Evolutionary conservation across 1,284 basidiomycete genomes (phyloP), one percentile per base, ranked within the genome.

Genomic region (Trichosporon sp.): DNA sequence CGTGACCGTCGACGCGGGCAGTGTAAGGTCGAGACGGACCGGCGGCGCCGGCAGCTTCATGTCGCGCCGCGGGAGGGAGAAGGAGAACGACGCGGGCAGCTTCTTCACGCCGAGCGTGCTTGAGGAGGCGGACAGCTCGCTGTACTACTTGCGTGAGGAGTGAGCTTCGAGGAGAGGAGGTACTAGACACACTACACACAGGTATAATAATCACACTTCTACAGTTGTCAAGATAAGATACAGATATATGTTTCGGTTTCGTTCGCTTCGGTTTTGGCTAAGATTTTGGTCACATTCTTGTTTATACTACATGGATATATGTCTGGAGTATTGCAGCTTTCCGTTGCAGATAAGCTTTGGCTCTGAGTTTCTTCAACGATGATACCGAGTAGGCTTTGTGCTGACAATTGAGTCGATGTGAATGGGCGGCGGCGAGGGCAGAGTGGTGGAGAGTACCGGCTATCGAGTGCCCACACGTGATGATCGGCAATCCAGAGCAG

Each of bases 401-500:
- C 43, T 46, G 43, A 46, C 51, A 54, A 21, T 54, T 54, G 51
- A 54, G 51, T 26, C 19, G 19, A 6, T 16, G 51, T 54, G 51
- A 26, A 54, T 54, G 21, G 16, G 43, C 43, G 43, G 11, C 43
- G 43, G 43, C 26, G 26, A 26, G 26, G 26, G 26, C 26, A 26
- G 26, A 26, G 26, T 26, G 26, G 26, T 26, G 26, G 26, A 26
- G 26, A 26, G 26, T 26, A 26, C 43, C 43, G 43, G 43, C 43
- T 46, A n/a, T 5, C 43, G 43, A n/a, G 43, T 46, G 2, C 7
- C 16, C 16, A 46, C 59, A 63, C 59, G 59, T 63, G 59, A 35
- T 63, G 59, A 63, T 63, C 59, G 59, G 59, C 51, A 65, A 75
- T 78, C 71, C 65, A 78, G 12, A 11, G 11, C 26, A 32, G 12